phyloP scores from a whole-genome alignment of 306 rosid species.

The Begonia loranthoides region DNA sequence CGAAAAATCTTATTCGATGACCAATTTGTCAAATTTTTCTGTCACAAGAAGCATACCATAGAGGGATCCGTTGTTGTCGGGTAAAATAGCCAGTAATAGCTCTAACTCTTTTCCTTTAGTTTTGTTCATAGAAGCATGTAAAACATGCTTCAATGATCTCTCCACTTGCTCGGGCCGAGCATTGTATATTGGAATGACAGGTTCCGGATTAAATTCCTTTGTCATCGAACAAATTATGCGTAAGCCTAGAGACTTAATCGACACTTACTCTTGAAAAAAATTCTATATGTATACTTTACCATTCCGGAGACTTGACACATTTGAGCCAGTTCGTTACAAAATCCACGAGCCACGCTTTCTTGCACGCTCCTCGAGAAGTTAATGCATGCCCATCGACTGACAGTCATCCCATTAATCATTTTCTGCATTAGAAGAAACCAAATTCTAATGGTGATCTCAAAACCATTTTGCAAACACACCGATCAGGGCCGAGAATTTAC shows the following conservation, averaged over 20 bases:
- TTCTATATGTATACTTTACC: constrained; percentile 32
- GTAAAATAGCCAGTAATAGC: constrained; percentile 71
- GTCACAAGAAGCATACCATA: constrained; percentile 35
- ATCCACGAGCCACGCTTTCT: constrained; percentile 76
- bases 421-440: constrained; percentile 37
- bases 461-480: too few species aligned
- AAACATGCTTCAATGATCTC: constrained; percentile 82
- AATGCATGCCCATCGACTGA: constrained; percentile 91
- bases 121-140: constrained; percentile 61
- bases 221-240: constrained; percentile 1
- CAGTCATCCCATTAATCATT: constrained; percentile 98
- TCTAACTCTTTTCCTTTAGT: constrained; percentile 83
- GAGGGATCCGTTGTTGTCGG: constrained; percentile 83
- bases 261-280: neutral
- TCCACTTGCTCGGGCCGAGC: constrained; percentile 88
- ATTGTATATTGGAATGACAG: constrained; percentile 76
- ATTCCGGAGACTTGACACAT: constrained; percentile 99
- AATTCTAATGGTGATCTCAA: neutral
- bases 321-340: constrained; percentile 75
- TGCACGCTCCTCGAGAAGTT: constrained; percentile 88
- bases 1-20: constrained; percentile 2
- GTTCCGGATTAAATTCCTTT: constrained; percentile 72
- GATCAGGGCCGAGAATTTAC: constrained; percentile 15
- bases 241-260: neutral
- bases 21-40: constrained; percentile 4